These are phyloP conservation scores for Thelonectria blattea DNA, from an alignment of 2,329 filamentous ascomycete species.

Conservation along the genomic window DNA sequence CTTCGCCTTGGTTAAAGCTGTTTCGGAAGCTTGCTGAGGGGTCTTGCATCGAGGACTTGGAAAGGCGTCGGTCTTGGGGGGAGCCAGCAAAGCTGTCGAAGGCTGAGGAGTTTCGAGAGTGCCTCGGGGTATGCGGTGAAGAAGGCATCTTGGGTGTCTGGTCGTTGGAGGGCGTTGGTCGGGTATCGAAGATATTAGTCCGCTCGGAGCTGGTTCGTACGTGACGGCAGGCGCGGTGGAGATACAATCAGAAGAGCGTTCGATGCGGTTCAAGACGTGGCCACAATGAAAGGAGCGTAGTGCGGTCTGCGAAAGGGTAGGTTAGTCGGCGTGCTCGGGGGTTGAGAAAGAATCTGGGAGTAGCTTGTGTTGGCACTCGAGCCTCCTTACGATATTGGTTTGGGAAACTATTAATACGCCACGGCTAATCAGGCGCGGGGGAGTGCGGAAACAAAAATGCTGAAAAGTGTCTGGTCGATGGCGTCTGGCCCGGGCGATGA, in stretches of 20 bases:
- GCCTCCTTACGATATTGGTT: slow-evolving; percentile 17
- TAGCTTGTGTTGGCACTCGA: slow-evolving; percentile 12
- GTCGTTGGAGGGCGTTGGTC: slow-evolving; percentile 5
- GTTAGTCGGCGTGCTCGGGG: background rate
- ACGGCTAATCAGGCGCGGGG: slow-evolving; percentile 23
- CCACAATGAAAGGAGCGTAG: background rate
- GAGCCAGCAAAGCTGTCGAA: slow-evolving; percentile 57
- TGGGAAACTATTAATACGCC: slow-evolving; percentile 24
- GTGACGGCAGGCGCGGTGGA: slow-evolving; percentile 12
- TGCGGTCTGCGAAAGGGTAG: background rate
- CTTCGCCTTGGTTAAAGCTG: slow-evolving; percentile 57
- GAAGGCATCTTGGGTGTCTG: slow-evolving; percentile 40
- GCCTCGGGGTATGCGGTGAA: slow-evolving; percentile 62
- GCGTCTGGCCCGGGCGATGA: background rate
- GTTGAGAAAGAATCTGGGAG: slow-evolving; percentile 7
- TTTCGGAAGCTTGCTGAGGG: slow-evolving; percentile 55
- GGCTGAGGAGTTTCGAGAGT: slow-evolving; percentile 64
- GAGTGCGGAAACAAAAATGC: slow-evolving; percentile 18
- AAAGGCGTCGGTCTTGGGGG: slow-evolving; percentile 54
- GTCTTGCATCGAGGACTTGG: slow-evolving; percentile 59
- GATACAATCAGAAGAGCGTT: background rate
- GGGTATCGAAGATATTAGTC: slow-evolving; percentile 15
- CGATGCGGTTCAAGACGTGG: slow-evolving; percentile 1
- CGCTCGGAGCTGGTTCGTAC: slow-evolving; percentile 11
- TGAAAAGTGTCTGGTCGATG: background rate